These are phyloP conservation scores for Psilocybe cubensis DNA, from an alignment of 768 basidiomycete species.

Conservation along the genomic window DNA sequence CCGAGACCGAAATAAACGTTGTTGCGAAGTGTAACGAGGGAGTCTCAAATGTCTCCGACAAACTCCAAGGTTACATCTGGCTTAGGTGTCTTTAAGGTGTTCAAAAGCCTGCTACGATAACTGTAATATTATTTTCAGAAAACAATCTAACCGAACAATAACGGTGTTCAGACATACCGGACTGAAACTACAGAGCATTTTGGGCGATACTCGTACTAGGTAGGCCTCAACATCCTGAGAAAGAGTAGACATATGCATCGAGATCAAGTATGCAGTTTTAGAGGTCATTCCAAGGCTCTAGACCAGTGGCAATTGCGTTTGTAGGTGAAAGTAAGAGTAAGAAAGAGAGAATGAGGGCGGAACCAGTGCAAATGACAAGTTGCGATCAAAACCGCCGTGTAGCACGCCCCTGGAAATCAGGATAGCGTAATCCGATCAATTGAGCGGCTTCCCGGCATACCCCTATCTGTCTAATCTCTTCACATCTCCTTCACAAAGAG, in stretches of 20 bases:
- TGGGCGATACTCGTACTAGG: too few relatives aligned
- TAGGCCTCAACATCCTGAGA: too few relatives aligned
- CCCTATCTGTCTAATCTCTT: neutral
- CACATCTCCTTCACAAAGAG: neutral
- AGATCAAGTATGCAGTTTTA: too few relatives aligned
- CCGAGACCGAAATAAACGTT: neutral
- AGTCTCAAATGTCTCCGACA: neutral
- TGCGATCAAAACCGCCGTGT: conserved; percentile 1
- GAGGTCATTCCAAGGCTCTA: neutral
- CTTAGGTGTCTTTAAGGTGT: too few relatives aligned
- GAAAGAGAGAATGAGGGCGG: neutral
- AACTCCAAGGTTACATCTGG: too few relatives aligned
- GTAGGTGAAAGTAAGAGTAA: neutral
- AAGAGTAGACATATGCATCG: too few relatives aligned
- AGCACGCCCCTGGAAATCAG: neutral
- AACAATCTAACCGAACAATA: neutral
- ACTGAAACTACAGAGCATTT: neutral
- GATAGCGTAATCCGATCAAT: neutral
- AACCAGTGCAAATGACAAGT: neutral
- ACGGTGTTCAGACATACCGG: neutral
- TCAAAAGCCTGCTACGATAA: too few relatives aligned
- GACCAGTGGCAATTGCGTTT: neutral
- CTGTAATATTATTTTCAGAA: neutral
- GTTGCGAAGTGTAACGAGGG: neutral
- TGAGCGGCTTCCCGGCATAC: neutral